Base-by-base conservation (phyloP, 805 yeast genomes). In the Monosporozyma siamensis region DNA sequence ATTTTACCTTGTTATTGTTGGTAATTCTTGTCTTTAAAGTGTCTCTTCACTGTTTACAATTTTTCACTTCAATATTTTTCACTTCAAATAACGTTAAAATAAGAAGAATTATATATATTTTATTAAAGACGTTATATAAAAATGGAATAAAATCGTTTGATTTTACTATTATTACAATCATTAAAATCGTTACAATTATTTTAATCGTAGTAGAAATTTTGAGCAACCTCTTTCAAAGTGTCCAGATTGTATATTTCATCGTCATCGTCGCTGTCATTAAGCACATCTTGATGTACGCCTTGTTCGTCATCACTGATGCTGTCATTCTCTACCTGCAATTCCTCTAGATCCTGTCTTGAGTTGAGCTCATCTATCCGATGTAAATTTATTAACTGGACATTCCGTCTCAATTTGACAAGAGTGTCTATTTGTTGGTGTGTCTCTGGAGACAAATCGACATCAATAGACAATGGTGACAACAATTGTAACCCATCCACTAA, bases 401-500 rank as follows among this genome's bases (percentile, higher is more conserved):
- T 67, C 41, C 65, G 65, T 50, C 79, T 67, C 25, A 76, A 55
- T 23, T 67, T 67, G 23, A 68, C 63, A 39, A 78, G 55, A 34
- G 66, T 64, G 3, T 63, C 61, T 12, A 75, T 60, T 48, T 76
- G 78, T 17, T 51, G 54, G 43, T 59, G 58, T 6, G 80, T 67
- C 15, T 69, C 75, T 0, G 54, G 56, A 1, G 78, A 71, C 14
- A 72, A 47, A 8, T 47, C 43, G 11, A 43, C 40, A 21, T 45
- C 41, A 54, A 62, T 18, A 51, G 56, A 41, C 43, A 45, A 40
- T 53, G 67, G 41, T 17, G 70, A 64, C 27, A 77, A 54, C 55
- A 77, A 63, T 52, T 75, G 77, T 42, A 85, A 59, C 0, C 94
- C 95, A 61, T 86, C 95, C 27, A 81, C 64, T 94, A 94, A 86